These are phyloP conservation scores for Penicillium maclennaniae DNA, from an alignment of 495 filamentous ascomycete genomes.

Conservation along the genomic window DNA sequence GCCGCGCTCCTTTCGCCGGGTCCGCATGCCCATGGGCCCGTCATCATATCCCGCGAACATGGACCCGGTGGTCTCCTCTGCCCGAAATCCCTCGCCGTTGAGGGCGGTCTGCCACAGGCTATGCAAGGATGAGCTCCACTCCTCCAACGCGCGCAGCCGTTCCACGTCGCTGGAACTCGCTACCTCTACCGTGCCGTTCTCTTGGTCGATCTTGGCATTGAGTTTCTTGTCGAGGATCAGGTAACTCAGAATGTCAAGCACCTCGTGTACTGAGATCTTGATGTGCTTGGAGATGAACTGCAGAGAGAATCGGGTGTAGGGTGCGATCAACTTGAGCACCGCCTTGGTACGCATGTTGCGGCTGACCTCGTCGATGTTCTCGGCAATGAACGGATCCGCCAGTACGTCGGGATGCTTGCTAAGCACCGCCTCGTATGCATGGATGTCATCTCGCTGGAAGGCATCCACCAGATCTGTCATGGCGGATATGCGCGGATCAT, in stretches of 20 bases:
- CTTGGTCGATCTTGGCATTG: slow-evolving; percentile 84
- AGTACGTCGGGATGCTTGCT: slow-evolving; percentile 86
- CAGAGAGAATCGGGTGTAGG: slow-evolving; percentile 88
- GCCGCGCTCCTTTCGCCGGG: slow-evolving; percentile 19
- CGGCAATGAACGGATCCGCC: slow-evolving; percentile 91
- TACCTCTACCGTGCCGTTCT: slow-evolving; percentile 76
- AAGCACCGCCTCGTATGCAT: slow-evolving; percentile 81
- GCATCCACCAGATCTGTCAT: slow-evolving; percentile 98
- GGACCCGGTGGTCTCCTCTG: slow-evolving; percentile 27
- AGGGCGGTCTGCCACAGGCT: slow-evolving; percentile 62
- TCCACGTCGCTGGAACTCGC: slow-evolving; percentile 70
- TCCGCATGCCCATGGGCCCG: slow-evolving; percentile 15
- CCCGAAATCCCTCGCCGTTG: slow-evolving; percentile 70
- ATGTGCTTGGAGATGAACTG: slow-evolving; percentile 81
- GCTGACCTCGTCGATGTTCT: slow-evolving; percentile 98
- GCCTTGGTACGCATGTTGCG: slow-evolving; percentile 97
- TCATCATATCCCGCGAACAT: slow-evolving; percentile 36
- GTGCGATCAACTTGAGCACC: slow-evolving; percentile 86
- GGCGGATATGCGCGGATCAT: slow-evolving; percentile 86
- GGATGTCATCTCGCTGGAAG: slow-evolving; percentile 93
- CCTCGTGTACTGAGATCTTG: slow-evolving; percentile 77
- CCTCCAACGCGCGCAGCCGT: slow-evolving; percentile 66
- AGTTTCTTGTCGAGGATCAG: slow-evolving; percentile 87
- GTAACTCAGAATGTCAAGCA: slow-evolving; percentile 88
- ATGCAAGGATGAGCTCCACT: slow-evolving; percentile 67